Base-by-base conservation (phyloP, 441 rosid genomes). In the Gossypium lobatum region DNA sequence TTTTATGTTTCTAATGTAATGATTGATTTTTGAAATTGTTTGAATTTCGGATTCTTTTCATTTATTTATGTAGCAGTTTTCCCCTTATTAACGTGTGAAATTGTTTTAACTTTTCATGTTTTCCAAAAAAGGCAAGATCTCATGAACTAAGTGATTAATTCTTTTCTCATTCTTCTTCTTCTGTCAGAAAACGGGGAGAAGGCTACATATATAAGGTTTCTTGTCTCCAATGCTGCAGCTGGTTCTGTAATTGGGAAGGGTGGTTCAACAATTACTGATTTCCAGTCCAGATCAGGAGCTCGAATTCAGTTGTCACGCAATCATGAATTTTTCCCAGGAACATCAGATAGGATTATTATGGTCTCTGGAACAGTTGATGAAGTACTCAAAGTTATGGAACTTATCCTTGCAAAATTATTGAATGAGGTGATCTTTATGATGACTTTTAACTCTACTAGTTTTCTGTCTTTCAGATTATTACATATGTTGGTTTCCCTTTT, bases 211-310 rank as follows among this genome's bases (percentile, higher is more conserved):
- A 66, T 89, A 63, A 86, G 95, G 83, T 93, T 95, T 81, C 97
- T 95, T 68, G 97, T 95, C 50, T 95, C 99, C 75, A 95, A 95
- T 86, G 91, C 98, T 18, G 95, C 97, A 8, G 98, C 99, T 76
- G 99, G 99, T 77, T 94, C 99, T 16, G 94, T 95, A 70, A 95
- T 95, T 80, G 98, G 99, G 79, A 96, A 92, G 84, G 97, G 97
- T 73, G 99, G 98, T 74, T 90, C 97, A 20, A 96, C 97, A 72
- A 96, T 92, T 76, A 89, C 93, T 70, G 98, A 93, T 26, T 93
- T 92, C 76, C 98, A 92, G 86, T 84, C 92, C 3, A 92, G 88
- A 77, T 96, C 99, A 0, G 93, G 97, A 62, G 96, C 99, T 9
- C 84, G 97, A 79, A 93, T 96, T 82, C 97, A 96, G 85, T 84